These are phyloP conservation scores for Saccharomycopsis selenospora DNA, from an alignment of 805 yeast genomes.

Conservation along the genomic window DNA sequence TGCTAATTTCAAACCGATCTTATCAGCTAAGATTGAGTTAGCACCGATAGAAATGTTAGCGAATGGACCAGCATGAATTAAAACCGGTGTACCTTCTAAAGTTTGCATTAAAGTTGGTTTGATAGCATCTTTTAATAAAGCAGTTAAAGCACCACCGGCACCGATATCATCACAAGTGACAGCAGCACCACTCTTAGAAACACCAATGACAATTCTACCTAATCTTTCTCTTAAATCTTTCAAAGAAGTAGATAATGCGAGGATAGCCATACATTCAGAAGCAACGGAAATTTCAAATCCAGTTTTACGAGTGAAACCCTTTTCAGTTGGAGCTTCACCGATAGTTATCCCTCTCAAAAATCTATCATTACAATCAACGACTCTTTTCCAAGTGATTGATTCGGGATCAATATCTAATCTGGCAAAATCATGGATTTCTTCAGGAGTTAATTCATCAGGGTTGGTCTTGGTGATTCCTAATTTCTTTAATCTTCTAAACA, in stretches of 20 bases:
- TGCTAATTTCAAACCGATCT: slow-evolving; percentile 70
- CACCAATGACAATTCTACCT: slow-evolving; percentile 69
- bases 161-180: slow-evolving; percentile 80
- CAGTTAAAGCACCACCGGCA: slow-evolving; percentile 81
- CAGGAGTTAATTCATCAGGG: slow-evolving; percentile 65
- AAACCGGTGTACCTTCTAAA: slow-evolving; percentile 80
- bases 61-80: slow-evolving; percentile 85
- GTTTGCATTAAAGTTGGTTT: slow-evolving; percentile 87
- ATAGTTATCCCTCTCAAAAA: slow-evolving; percentile 70
- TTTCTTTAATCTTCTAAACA: slow-evolving; percentile 59
- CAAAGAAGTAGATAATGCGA: slow-evolving; percentile 66
- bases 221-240: slow-evolving; percentile 67
- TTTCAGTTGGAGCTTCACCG: slow-evolving; percentile 78
- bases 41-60: slow-evolving; percentile 87
- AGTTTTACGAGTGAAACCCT: slow-evolving; percentile 61
- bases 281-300: slow-evolving; percentile 85
- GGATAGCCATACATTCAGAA: slow-evolving; percentile 78
- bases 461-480: slow-evolving; percentile 62
- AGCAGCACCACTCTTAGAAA: slow-evolving; percentile 62
- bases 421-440: slow-evolving; percentile 58
- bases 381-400: slow-evolving; percentile 75
- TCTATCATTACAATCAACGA: slow-evolving; percentile 79
- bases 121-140: slow-evolving; percentile 71
- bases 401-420: slow-evolving; percentile 73
- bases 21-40: slow-evolving; percentile 74